phyloP scores from a whole-genome alignment of 2,329 filamentous ascomycete genomes.

The Neofusicoccum umdonicola region DNA sequence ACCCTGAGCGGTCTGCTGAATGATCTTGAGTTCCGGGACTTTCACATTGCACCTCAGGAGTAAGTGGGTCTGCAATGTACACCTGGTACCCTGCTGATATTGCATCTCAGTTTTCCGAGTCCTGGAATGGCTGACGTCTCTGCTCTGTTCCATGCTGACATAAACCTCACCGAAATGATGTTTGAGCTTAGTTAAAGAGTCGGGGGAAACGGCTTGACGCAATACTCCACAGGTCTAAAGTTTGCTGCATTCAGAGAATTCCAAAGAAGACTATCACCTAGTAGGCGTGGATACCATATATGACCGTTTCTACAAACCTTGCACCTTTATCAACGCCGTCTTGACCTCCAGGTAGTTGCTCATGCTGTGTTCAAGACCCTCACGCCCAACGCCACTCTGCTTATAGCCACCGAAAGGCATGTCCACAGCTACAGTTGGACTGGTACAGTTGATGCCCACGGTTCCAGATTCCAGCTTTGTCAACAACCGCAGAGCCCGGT shows the following conservation, averaged over 20 bases:
- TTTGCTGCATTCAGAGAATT: not conserved
- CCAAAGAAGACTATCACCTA: not conserved
- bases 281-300: not conserved
- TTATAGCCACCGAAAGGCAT: conserved; percentile 46
- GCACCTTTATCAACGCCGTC: conserved; percentile 30
- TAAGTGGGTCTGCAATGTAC: too few species aligned
- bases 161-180: not conserved
- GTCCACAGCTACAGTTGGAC: conserved; percentile 30
- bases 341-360: conserved; percentile 38
- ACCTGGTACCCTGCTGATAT: too few species aligned
- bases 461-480: conserved; percentile 41
- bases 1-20: too few species aligned
- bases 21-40: too few species aligned
- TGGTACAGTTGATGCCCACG: conserved; percentile 42
- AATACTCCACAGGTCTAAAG: not conserved
- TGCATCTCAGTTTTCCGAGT: not conserved
- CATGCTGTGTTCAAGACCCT: conserved; percentile 30
- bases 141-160: not conserved
- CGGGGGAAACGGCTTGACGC: too few species aligned
- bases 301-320: not conserved
- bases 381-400: conserved; percentile 35
- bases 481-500: conserved; percentile 38
- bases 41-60: too few species aligned
- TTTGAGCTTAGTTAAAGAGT: not conserved
- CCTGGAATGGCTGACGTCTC: not conserved